Conservation (phyloP, 768 basidiomycete genomes). For the Leucocoprinus sp. region DNA sequence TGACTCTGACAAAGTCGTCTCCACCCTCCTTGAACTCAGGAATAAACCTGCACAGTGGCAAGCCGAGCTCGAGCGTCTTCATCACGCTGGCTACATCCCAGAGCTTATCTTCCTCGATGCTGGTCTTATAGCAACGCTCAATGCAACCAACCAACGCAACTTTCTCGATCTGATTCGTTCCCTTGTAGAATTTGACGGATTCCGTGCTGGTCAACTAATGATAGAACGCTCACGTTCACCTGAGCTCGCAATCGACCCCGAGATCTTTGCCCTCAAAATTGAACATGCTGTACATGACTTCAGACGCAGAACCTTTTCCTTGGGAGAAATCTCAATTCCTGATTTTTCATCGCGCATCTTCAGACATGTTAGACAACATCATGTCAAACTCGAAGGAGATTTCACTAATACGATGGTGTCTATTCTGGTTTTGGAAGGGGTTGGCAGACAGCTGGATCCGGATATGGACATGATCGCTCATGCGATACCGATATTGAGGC, state of each 20-base stretch:
- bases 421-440: slow-evolving; percentile 89
- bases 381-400: slow-evolving; percentile 98
- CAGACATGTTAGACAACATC: slow-evolving; percentile 77
- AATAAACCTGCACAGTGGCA: slow-evolving; percentile 62
- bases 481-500: slow-evolving; percentile 86
- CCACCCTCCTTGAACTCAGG: slow-evolving; percentile 54
- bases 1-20: slow-evolving; percentile 58
- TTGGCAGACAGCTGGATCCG: slow-evolving; percentile 91
- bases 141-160: slow-evolving; percentile 75
- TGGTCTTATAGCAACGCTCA: slow-evolving; percentile 85
- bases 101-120: slow-evolving; percentile 97
- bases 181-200: slow-evolving; percentile 95
- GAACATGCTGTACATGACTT: slow-evolving; percentile 91
- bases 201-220: slow-evolving; percentile 92
- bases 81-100: slow-evolving; percentile 73
- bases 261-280: slow-evolving; percentile 96
- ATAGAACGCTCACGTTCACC: slow-evolving; percentile 89
- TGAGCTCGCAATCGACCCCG: slow-evolving; percentile 81
- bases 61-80: slow-evolving; percentile 52
- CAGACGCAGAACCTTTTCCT: slow-evolving; percentile 94
- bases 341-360: slow-evolving; percentile 90
- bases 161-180: slow-evolving; percentile 97
- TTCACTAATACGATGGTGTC: slow-evolving; percentile 98
- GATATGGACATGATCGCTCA: slow-evolving; percentile 90
- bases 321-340: slow-evolving; percentile 94